phyloP scores from a whole-genome alignment of 768 basidiomycete species.

The Suillus alpinus region DNA sequence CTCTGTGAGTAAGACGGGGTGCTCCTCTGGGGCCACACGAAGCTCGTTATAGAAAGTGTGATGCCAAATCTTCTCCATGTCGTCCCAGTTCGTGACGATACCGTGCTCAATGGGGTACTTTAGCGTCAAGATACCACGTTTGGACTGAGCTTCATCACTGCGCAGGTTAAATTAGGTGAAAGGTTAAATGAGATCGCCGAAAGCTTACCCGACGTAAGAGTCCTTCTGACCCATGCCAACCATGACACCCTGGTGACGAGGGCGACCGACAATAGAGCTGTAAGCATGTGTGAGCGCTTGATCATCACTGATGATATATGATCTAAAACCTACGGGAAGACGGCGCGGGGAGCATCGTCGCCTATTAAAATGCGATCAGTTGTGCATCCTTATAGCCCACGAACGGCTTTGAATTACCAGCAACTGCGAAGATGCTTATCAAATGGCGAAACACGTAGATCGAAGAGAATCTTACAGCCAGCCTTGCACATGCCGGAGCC shows the following conservation, averaged over 20 bases:
- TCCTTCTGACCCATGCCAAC: slow-evolving; percentile 97
- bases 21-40: slow-evolving; percentile 75
- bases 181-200: slow-evolving; percentile 4
- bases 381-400: background rate
- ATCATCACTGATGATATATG: slow-evolving; percentile 2
- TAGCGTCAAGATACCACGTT: slow-evolving; percentile 90
- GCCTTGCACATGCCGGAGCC: slow-evolving; percentile 99
- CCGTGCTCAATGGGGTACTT: slow-evolving; percentile 95
- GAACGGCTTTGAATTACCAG: slow-evolving; percentile 42
- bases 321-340: slow-evolving; percentile 78
- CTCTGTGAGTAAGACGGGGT: slow-evolving; percentile 69
- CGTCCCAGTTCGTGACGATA: slow-evolving; percentile 98
- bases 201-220: slow-evolving; percentile 85
- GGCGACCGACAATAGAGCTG: slow-evolving; percentile 91
- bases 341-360: slow-evolving; percentile 88
- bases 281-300: background rate
- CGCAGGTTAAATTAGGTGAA: slow-evolving; percentile 8
- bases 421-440: slow-evolving; percentile 42
- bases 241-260: slow-evolving; percentile 94
- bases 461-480: slow-evolving; percentile 68
- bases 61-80: slow-evolving; percentile 99
- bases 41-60: slow-evolving; percentile 91
- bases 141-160: slow-evolving; percentile 89
- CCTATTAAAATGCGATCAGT: slow-evolving; percentile 42
- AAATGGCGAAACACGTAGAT: slow-evolving; percentile 16